Evolutionary conservation across 768 basidiomycete species (phyloP).

Genomic region (Cystobasidium onofrii): DNA sequence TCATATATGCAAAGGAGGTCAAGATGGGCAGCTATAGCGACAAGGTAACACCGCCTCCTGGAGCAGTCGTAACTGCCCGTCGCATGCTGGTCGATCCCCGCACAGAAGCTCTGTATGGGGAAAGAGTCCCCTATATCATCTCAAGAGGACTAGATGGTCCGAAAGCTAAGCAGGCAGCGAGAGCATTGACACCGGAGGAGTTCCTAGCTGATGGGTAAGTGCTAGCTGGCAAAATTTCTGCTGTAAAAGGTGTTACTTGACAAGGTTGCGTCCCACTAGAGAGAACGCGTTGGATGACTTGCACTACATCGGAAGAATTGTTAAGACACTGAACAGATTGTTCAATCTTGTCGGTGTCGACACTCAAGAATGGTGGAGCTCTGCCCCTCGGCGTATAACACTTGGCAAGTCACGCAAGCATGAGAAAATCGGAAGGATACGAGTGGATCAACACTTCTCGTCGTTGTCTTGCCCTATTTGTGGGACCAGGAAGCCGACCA

Average conservation of each 20-base stretch:
- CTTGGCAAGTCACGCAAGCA: constrained; percentile 12
- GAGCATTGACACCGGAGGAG: constrained; percentile 64
- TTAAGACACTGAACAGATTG: constrained; percentile 80
- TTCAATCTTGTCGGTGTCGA: constrained; percentile 87
- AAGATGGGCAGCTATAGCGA: constrained; percentile 90
- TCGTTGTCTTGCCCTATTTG: constrained; percentile 17
- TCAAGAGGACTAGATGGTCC: constrained; percentile 56
- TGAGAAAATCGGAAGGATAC: not conserved
- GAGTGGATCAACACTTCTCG: constrained; percentile 37
- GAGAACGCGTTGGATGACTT: constrained; percentile 59
- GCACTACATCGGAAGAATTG: constrained; percentile 84
- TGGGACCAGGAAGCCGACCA: constrained; percentile 1
- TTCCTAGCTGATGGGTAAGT: constrained; percentile 58
- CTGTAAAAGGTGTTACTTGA: not conserved
- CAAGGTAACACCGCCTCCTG: constrained; percentile 78
- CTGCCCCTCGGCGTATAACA: constrained; percentile 53
- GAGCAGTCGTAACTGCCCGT: constrained; percentile 73
- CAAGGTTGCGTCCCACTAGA: constrained; percentile 3
- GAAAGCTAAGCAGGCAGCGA: constrained; percentile 58
- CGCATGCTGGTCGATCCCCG: constrained; percentile 65
- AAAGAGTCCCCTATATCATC: constrained; percentile 87
- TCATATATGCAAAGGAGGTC: constrained; percentile 74
- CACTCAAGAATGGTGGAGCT: constrained; percentile 75
- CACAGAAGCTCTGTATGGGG: constrained; percentile 81
- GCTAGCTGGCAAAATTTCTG: not conserved